Evolutionary conservation across 768 basidiomycete species (phyloP), one percentile per base, ranked within the genome.

Genomic region (Rhodotorula toruloides): DNA sequence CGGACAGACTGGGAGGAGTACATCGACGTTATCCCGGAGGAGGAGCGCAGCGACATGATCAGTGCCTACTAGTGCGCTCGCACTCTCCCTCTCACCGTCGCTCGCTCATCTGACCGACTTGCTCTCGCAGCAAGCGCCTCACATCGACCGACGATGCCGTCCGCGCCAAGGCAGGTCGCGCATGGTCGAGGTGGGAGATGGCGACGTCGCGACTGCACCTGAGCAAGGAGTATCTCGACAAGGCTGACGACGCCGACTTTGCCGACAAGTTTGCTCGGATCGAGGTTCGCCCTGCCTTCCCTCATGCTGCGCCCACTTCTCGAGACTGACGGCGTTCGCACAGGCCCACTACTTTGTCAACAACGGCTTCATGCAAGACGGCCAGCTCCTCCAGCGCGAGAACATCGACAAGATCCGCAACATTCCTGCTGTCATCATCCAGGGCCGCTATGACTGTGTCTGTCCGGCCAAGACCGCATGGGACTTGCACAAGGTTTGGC

Each of bases 1-100:
- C 32, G 60, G 0, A 88, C 91, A 78, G 89, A 29, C 62, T 93
- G 91, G 90, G 87, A 91, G 25, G 88, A 87, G 63, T 97, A 86
- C 76, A 46, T 90, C 60, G 84, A 84, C 2, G 86, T 85, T 2
- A 91, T 96, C 60, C 89, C 92, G 4, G 87, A 89, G 74, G 76
- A 81, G 9, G 86, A 94, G 76, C 83, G 87, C n/a, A 77, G 81
- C 39, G 89, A 94, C 74, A 81, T 96, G 80, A 81, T 96, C 49
- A 76, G 81, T 14, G 93, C 93, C 0, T 97, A 96, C 76, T 87
- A 92, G 59, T 67, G 7, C 17, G 70, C 82, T 8, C 87, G 86
- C 59, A 83, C 94, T 52, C 86, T 85, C 73, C 85, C 88, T 11
- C 17, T 13, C 40, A 78, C 80, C 2, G 87, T 93, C 74, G 85